Base-by-base conservation (phyloP, 352 stramenopile genomes). In the Globisporangium camurandrum region DNA sequence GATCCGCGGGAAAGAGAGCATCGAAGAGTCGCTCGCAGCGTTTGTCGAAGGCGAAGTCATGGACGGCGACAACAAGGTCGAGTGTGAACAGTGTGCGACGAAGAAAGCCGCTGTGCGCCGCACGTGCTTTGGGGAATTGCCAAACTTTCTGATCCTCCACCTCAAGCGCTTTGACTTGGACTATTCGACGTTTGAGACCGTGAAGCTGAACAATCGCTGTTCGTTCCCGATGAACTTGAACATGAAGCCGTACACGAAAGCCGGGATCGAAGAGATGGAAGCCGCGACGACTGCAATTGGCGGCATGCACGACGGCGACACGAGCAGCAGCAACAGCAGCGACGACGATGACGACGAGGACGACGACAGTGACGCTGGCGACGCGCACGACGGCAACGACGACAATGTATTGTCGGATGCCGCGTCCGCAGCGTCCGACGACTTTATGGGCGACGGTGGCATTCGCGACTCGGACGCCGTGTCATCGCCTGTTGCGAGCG, bases 1-100 rank as follows among this genome's bases (percentile, higher is more conserved):
- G 66, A 98, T 99, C 64, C 79, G 96, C 45, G 96, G 96, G n/a
- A 99, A 98, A 59, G 86, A 95, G 45, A 97, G 87, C 45, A 98
- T 99, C 47, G 92, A 98, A 47, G 96, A 99, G 64, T 97, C 91
- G 7, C 77, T 99, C 4, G 76, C 89, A 23, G 84, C 74, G 6
- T 98, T 99, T 58, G 96, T 98, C n/a, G 93, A 98, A 71, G 95
- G 95, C 20, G 97, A 99, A 67, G 83, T 99, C n/a, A 99, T 99
- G 95, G 95, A 98, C 59, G 97, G 97, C 10, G 96, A 98, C 66
- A 99, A 99, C 69, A 98, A 99, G 68, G 88, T 97, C 23, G 90
- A 97, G 56, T 99, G 97, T 56, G 96, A 99, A 56, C 66, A 89
- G 2, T 99, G 96, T 68, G 95, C 88, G 27, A 96, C 95, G 14